Conservation (phyloP, 129 eudicot genomes). For the Saussurea involucrata region DNA sequence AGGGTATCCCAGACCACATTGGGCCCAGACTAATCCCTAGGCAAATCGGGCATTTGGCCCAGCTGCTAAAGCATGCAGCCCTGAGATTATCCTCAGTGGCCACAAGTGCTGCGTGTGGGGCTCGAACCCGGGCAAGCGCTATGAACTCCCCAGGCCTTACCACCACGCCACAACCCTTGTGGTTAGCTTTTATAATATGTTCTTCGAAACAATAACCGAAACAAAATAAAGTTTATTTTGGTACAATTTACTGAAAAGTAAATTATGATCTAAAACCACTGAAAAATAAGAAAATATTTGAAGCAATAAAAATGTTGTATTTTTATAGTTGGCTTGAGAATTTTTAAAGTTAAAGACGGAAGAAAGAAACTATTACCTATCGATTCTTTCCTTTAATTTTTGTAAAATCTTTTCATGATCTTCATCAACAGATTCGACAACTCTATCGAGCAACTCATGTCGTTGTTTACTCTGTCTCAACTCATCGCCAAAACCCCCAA, state of each 20-base stretch:
- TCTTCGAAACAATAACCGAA: neutral
- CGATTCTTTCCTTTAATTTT: slow-evolving; percentile 22
- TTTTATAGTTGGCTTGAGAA: neutral
- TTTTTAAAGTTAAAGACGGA: too few relatives aligned
- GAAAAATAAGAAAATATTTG: neutral
- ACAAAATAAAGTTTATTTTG: neutral
- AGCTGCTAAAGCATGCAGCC: too few relatives aligned
- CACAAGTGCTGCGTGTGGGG: too few relatives aligned
- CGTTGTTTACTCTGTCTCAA: neutral
- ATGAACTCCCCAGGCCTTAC: too few relatives aligned
- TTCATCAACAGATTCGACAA: slow-evolving; percentile 10
- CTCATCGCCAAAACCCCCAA: neutral
- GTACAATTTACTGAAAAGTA: neutral
- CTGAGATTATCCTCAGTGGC: too few relatives aligned
- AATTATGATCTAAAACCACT: neutral
- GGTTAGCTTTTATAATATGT: neutral
- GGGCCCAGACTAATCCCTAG: too few relatives aligned
- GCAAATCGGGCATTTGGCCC: too few relatives aligned
- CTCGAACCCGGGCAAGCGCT: too few relatives aligned
- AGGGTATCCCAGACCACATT: too few relatives aligned
- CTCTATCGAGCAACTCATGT: slow-evolving; percentile 11
- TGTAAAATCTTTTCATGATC: slow-evolving; percentile 18
- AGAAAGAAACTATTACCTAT: slow-evolving; percentile 8
- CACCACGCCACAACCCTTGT: too few relatives aligned
- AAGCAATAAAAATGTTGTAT: neutral